These are phyloP conservation scores for Chalciporus pseudorubinellus DNA, from an alignment of 768 basidiomycete genomes.

Conservation along the genomic window DNA sequence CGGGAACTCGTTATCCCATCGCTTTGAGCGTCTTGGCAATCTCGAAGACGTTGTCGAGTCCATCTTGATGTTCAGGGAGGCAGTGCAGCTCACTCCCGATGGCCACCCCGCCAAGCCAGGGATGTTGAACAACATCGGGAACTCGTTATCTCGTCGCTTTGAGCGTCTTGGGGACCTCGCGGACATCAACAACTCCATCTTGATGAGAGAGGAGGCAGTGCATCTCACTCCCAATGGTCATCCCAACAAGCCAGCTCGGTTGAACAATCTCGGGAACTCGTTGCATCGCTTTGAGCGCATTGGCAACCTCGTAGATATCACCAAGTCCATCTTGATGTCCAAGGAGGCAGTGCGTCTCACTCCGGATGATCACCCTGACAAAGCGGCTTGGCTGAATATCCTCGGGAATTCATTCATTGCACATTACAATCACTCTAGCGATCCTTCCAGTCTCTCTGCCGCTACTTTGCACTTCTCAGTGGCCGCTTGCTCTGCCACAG, in stretches of 20 bases:
- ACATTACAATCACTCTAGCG: neutral
- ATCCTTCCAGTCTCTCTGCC: too few relatives aligned
- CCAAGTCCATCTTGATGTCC: neutral
- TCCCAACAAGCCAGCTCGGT: too few relatives aligned
- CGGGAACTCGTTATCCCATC: too few relatives aligned
- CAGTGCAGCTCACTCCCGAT: neutral
- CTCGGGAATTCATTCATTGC: neutral
- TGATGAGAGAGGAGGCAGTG: too few relatives aligned
- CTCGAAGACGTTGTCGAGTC: neutral
- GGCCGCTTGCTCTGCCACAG: neutral
- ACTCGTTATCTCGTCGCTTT: too few relatives aligned
- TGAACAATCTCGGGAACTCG: too few relatives aligned
- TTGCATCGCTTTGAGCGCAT: slow-evolving; percentile 1
- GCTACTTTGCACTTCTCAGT: neutral
- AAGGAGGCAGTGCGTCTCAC: neutral
- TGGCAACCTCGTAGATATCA: neutral
- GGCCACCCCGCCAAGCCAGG: neutral
- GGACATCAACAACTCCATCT: too few relatives aligned
- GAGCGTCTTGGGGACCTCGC: too few relatives aligned
- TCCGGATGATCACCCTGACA: neutral
- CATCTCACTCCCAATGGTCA: too few relatives aligned
- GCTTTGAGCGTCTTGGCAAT: neutral
- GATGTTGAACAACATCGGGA: neutral
- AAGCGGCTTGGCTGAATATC: neutral
- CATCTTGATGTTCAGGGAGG: neutral